These are phyloP conservation scores for Anisodus tanguticus DNA, from an alignment of 257 asterid genomes.

Conservation along the genomic window DNA sequence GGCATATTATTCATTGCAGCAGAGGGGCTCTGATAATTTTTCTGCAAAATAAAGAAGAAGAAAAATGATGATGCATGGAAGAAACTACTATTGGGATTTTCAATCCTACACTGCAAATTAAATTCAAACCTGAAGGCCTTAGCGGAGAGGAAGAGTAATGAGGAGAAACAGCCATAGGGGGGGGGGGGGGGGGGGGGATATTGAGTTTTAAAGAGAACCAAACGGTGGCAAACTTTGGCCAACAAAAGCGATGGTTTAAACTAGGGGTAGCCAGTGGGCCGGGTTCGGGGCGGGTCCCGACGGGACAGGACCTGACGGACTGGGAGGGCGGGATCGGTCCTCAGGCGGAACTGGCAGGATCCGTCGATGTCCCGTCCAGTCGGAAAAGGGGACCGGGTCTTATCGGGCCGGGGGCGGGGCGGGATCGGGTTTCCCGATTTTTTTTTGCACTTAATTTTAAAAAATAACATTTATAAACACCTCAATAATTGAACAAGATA, in stretches of 20 bases:
- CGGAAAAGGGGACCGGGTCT: not conserved
- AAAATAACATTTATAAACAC: no score
- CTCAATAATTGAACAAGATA: no score
- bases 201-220: constrained; percentile 41
- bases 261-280: no score
- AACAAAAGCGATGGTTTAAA: not conserved
- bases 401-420: not conserved
- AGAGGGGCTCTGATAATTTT: no score
- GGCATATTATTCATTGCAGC: not conserved
- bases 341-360: no score
- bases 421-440: no score
- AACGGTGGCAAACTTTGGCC: constrained; percentile 44
- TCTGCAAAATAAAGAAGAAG: not conserved
- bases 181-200: not conserved
- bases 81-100: not conserved
- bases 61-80: not conserved
- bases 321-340: no score
- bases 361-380: no score
- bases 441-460: not conserved
- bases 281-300: no score
- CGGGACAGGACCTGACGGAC: no score
- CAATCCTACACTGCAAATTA: no score
- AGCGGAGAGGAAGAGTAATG: not conserved
- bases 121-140: not conserved
- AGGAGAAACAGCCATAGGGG: not conserved